Evolutionary conservation across 1,139 yeast species (phyloP), one percentile per base, ranked within the genome.

Genomic region (Lodderomyces jiufengensis): DNA sequence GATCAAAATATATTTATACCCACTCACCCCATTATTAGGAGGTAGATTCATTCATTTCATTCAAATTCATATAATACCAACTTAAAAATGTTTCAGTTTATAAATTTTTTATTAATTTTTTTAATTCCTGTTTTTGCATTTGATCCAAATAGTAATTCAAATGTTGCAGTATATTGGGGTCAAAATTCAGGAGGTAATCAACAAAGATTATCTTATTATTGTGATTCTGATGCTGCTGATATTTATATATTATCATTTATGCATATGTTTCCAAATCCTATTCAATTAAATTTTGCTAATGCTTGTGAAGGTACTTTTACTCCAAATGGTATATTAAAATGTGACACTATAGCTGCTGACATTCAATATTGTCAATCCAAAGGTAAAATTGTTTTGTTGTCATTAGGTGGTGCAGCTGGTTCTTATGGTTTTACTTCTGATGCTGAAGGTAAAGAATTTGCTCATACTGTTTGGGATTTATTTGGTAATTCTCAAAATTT

Each of bases 91-190:
- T n/a, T n/a, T n/a, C n/a, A n/a, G n/a, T n/a, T n/a, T n/a, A n/a
- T n/a, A n/a, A n/a, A n/a, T n/a, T n/a, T n/a, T n/a, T 24, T 39
- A 29, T 29, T 38, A 11, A 16, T 39, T 10, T 12, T 42, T 24
- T 27, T 38, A 18, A 18, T 44, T 9, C 24, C 40, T 10, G 47
- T 38, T 9, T 39, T 41, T 11, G 70, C 73, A 11, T 75, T 75
- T 43, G 67, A 72, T 45, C 61, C 72, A 10, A 40, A 59, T 20
- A 58, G 76, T 24, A 66, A 75, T 37, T 59, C 73, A 32, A 84
- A 84, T 48, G 78, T 86, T 32, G 95, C 82, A 22, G 73, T 85
- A 11, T 87, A 87, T 61, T 88, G 96, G 96, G 97, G 97, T 31
- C 97, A 88, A 62, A 78, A 80, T 50, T 81, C 95, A 2, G 47